Evolutionary conservation across 768 basidiomycete genomes (phyloP), one percentile per base, ranked within the genome.

Genomic region (Melanogaster broomeanus): DNA sequence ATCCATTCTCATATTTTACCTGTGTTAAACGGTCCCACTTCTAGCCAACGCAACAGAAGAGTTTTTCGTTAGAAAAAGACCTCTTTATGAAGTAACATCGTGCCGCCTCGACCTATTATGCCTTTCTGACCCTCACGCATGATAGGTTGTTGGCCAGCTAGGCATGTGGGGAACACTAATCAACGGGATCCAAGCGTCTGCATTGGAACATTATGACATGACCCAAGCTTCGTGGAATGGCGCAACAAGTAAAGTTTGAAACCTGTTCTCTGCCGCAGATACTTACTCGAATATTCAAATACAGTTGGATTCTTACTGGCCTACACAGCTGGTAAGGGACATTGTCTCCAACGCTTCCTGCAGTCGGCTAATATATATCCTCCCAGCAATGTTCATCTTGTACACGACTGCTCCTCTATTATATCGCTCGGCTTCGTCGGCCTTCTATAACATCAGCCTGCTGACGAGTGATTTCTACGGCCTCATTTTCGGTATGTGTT

Each of bases 391-490:
- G 91, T 74, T 89, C 50, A 85, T 91, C 55, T 67, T 94, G 45
- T 94, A 94, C 64, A 93, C 90, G 33, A 80, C 88, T 41, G 88
- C 92, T 4, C 91, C 91, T n/a, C 56, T 93, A 57, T 69, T 94
- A 35, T 93, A 93, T 69, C 87, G 92, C 51, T 77, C 89, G 67
- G 87, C 92, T 12, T 93, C 91, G 1, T 90, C 90, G 16, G 82
- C 88, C 7, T 93, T 84, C 73, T 93, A 84, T 72, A 93, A 93
- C 63, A 77, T 93, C 56, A 88, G 86, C 59, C 69, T 93, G 10
- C 80, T 94, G n/a, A 87, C 92, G 13, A 88, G 87, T 64, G 90
- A 93, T 70, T 94, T 93, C 59, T 94, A 86, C 61, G 90, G 92
- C 27, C 77, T 94, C 44, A 74, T 94, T 19, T 90, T 94, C 62